Evolutionary conservation across 1,139 yeast species (phyloP).

Genomic region (Insectozyma bohioensis): DNA sequence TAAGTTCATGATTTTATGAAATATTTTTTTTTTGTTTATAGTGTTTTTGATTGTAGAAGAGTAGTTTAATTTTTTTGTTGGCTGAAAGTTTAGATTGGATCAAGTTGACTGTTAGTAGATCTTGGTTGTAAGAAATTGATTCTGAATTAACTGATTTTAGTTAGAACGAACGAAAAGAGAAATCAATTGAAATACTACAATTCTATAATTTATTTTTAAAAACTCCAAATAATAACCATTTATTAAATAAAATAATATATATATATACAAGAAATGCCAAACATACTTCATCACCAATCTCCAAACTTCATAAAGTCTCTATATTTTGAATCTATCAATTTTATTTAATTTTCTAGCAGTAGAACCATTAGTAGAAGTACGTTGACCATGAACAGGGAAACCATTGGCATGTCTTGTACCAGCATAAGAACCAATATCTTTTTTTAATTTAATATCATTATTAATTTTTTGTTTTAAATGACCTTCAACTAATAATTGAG

Average conservation of each 20-base stretch:
- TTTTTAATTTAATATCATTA: slow-evolving; percentile 77
- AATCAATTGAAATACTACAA: background rate
- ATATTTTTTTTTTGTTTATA: background rate
- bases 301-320: too few species aligned
- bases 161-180: too few species aligned
- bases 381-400: slow-evolving; percentile 91
- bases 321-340: slow-evolving; percentile 51
- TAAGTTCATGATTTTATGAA: background rate
- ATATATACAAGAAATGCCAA: slow-evolving; percentile 5
- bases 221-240: too few species aligned
- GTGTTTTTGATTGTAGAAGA: background rate
- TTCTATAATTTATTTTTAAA: background rate
- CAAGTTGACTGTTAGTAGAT: too few species aligned
- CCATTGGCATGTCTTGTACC: slow-evolving; percentile 91
- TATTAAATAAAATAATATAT: background rate
- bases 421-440: slow-evolving; percentile 78
- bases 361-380: slow-evolving; percentile 84
- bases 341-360: slow-evolving; percentile 87
- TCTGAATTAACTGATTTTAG: too few species aligned
- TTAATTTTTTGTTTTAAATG: slow-evolving; percentile 77
- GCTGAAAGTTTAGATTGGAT: too few species aligned
- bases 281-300: too few species aligned
- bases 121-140: too few species aligned
- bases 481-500: slow-evolving; percentile 81
- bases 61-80: background rate